Base-by-base conservation (phyloP, 2,329 filamentous ascomycete genomes). In the Trichoderma lentiforme region DNA sequence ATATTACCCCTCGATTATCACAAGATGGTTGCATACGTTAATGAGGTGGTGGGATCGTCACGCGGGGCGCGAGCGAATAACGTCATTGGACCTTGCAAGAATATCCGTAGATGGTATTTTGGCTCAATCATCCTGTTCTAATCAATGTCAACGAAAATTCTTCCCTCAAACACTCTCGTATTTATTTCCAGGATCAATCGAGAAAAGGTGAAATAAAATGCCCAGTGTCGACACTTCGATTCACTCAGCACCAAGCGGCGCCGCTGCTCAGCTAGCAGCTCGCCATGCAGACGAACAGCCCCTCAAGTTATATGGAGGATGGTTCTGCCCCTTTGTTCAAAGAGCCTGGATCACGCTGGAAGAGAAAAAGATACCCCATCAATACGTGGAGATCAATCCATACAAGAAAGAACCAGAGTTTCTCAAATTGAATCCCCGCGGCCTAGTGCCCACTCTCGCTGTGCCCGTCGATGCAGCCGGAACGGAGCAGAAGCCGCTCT, bases 341-440 rank as follows among this genome's bases (percentile, higher is more conserved):
- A 87, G 92, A 21, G 86, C 87, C 15, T 94, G 92, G 90, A 90
- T 93, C 73, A 88, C 90, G 1, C 85, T 95, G 12, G 87, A 90
- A 76, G 92, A 94, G 79, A 94, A 95, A 80, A 81, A 85, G 2
- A 91, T 94, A 34, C 87, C 88, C 18, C 91, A 95, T 79, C 90
- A 94, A 81, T 93, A 93, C 79, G 85, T 92, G 74, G 91, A 93
- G 83, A 90, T 94, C 72, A 94, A 94, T 80, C 92, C 92, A 0
- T 94, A 94, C 83, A 84, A 90, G 80, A 95, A 95, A 77, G 89
- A 88, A 0, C 81, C 87, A 4, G 89, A 87, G 1, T 90, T 94
- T 32, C 84, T 95, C 26, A 84, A 86, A 9, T 84, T 95, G 74
- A 95, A 95, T 77, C 92, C 92, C 0, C 88, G 92, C 14, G 92